Percentiles rank a stretch among this genome's conserved stretches.
Evolutionary conservation across 345 rosid species (phyloP).

Genomic region (Raphanus sativus): DNA sequence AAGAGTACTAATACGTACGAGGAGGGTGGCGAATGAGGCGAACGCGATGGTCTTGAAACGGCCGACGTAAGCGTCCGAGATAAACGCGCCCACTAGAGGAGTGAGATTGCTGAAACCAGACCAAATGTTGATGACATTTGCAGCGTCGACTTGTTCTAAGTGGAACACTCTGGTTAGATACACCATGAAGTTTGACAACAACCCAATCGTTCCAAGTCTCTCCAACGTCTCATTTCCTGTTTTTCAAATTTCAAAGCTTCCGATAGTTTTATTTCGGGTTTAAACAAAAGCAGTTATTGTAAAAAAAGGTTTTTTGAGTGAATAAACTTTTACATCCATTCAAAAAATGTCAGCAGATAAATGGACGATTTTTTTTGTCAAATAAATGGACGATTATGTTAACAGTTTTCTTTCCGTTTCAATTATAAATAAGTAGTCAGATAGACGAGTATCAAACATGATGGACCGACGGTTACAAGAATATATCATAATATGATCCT

Average conservation of each 20-base stretch:
- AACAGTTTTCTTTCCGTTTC: background rate
- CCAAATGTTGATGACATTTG: conserved; percentile 65
- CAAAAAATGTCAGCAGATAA: background rate
- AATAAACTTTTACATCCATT: no score
- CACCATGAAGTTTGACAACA: conserved; percentile 60
- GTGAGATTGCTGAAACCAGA: conserved; percentile 59
- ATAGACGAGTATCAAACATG: conserved; percentile 11
- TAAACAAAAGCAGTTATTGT: background rate
- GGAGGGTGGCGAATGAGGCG: conserved; percentile 52
- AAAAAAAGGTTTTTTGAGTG: background rate
- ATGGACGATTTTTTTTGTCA: background rate
- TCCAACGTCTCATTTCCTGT: conserved; percentile 76
- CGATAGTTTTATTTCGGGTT: background rate
- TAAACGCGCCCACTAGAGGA: conserved; percentile 66
- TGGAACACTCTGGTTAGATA: conserved; percentile 58
- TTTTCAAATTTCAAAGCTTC: background rate
- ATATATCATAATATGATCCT: background rate
- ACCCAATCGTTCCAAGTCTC: conserved; percentile 65
- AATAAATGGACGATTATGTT: background rate
- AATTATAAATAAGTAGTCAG: background rate
- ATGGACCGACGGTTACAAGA: conserved; percentile 27
- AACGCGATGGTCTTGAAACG: conserved; percentile 59
- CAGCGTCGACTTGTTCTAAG: conserved; percentile 54
- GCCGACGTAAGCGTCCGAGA: conserved; percentile 55
- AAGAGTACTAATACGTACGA: conserved; percentile 45